Conservation (phyloP, 495 filamentous ascomycete species). For the Hypoxylon perforatum region DNA sequence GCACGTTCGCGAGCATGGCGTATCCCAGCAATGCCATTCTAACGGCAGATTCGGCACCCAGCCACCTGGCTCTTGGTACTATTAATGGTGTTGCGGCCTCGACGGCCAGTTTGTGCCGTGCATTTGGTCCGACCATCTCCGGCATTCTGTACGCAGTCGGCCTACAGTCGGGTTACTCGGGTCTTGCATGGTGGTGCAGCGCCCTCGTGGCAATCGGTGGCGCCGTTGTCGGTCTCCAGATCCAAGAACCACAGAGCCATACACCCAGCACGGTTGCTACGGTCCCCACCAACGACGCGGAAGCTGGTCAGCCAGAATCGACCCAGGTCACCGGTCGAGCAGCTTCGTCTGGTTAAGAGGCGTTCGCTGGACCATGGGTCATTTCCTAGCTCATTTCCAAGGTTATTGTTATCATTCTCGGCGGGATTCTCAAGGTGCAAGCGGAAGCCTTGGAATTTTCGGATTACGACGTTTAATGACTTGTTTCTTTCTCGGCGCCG, state of each 20-base stretch:
- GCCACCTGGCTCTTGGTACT: conserved; percentile 80
- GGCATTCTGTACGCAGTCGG: conserved; percentile 86
- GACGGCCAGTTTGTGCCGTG: conserved; percentile 85
- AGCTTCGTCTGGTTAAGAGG: conserved; percentile 9
- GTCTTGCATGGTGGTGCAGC: conserved; percentile 92
- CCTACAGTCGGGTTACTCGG: conserved; percentile 80
- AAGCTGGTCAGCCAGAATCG: conserved; percentile 24
- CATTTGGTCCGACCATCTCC: conserved; percentile 88
- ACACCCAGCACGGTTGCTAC: conserved; percentile 47
- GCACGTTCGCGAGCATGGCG: conserved; percentile 83
- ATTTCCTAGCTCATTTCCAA: conserved; percentile 10
- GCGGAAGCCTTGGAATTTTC: conserved; percentile 29
- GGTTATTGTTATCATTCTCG: conserved; percentile 35
- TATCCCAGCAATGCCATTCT: conserved; percentile 90
- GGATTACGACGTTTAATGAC: conserved; percentile 47
- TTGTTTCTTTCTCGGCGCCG: conserved; percentile 36
- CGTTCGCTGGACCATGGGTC: conserved; percentile 15
- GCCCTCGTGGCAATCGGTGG: conserved; percentile 79
- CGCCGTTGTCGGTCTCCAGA: conserved; percentile 63
- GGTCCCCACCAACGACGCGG: conserved; percentile 27
- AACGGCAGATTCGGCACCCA: conserved; percentile 84
- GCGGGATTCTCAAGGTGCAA: conserved; percentile 31
- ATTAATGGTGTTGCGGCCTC: conserved; percentile 95
- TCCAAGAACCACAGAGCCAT: conserved; percentile 57
- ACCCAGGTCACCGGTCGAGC: conserved; percentile 7